Evolutionary conservation across 1,284 basidiomycete genomes (phyloP), one percentile per base, ranked within the genome.

Genomic region (Cystobasidium sp.): DNA sequence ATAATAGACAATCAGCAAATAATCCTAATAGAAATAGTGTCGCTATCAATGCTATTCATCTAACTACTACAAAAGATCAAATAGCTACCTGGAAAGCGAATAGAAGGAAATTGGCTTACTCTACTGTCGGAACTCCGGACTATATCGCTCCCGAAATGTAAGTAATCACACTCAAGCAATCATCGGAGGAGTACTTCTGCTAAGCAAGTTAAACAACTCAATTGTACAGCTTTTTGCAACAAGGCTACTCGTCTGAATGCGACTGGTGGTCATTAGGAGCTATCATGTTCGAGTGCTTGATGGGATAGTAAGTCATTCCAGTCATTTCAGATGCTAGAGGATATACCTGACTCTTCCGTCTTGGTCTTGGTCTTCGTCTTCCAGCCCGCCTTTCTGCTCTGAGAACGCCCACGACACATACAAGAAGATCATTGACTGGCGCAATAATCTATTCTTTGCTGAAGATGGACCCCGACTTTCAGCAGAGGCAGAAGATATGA

Each of bases 61-160:
- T 97, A 74, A 96, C 94, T 0, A 96, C 92, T 68, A 89, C 89
- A 80, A 89, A 88, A 81, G 93, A 97, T 81, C 92, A 94, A 84
- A 97, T 97, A 79, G 93, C 94, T 22, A 99, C 96, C 1, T 99
- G 96, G 96, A 99, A 99, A 83, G 95, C 96, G 5, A 99, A 99
- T 84, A 88, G 96, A 77, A 87, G 96, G 82, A 99, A 97, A 84
- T 85, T 99, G 76, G 96, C 96, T 1, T 99, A 95, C 82, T 98
- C 95, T 1, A 99, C 96, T 37, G 97, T 99, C 78, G 97, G 97
- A 76, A 96, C 96, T 24, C 97, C 97, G 0, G 96, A 99, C 83
- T 99, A 99, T 86, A 99, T 99, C 79, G 95, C 97, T 0, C 96
- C 96, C 1, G 96, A 99, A 81, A 97, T 99, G 64, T 66, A 7